Evolutionary conservation across 2,329 filamentous ascomycete genomes (phyloP), one percentile per base, ranked within the genome.

Genomic region (Shiraia sp.): DNA sequence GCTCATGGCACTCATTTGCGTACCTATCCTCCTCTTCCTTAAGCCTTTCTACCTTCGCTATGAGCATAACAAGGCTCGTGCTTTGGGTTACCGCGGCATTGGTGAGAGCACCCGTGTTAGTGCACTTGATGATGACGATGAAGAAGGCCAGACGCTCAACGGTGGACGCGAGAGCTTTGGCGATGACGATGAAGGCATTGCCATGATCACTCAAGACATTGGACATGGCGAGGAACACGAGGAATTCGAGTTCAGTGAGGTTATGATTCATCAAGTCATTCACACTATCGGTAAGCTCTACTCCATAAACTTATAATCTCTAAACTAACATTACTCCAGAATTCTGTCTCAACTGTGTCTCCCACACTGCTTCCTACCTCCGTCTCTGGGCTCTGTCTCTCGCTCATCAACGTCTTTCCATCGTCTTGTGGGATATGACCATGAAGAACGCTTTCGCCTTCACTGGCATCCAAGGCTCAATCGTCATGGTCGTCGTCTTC

Each of bases 181-280:
- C 12, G 86, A 88, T 45, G 90, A 93, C 41, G 85, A 85, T 25
- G 89, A 95, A 55, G 90, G 88, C 31, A 83, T 87, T 45, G 90
- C 87, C 40, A 88, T 96, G 84, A 90, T 96, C 65, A 88, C 89
- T 2, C 85, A 95, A 68, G 89, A 93, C 64, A 82, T 95, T 55
- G 75, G 67, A 9, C 72, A 71, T 25, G 81, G 84, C 30, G 88
- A 89, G 34, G 91, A 91, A 57, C 89, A 96, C 58, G 91, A 93
- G 63, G 93, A 99, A 66, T 99, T 99, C 69, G 93, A 99, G 60
- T 99, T 99, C 69, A 83, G 87, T 46, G 93, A 99, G 70, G 82
- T 90, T 51, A 96, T 99, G 90, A 99, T 99, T 65, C 93, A 99
- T 74, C 93, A 99, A 72, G 83, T 96, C 68, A 99, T 99, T 65